phyloP scores from a whole-genome alignment of 352 stramenopile genomes.

The Globisporangium nunn region DNA sequence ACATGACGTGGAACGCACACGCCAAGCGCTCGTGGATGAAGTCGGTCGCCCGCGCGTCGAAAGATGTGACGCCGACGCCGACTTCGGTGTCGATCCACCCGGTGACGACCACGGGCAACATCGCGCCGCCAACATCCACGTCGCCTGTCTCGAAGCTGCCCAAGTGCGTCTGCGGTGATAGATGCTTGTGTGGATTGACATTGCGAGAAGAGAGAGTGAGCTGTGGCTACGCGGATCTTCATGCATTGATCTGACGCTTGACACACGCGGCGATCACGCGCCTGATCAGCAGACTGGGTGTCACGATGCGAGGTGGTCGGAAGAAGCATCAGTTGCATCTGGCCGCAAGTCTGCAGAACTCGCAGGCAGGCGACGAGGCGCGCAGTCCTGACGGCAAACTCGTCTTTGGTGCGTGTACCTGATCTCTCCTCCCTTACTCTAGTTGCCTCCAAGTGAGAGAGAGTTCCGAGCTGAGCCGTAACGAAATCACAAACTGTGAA shows the following conservation, averaged over 20 bases:
- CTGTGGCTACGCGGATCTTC: no score
- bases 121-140: constrained; percentile 4
- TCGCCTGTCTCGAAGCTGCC: constrained; percentile 25
- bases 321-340: constrained; percentile 44
- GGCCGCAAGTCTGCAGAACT: constrained; percentile 20
- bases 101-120: constrained; percentile 24
- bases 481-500: neutral
- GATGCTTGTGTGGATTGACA: no score
- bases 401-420: constrained; percentile 34
- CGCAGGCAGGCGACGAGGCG: constrained; percentile 17
- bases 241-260: neutral
- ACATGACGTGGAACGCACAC: constrained; percentile 40
- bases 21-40: constrained; percentile 70
- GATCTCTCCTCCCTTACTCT: neutral
- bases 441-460: no score
- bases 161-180: constrained; percentile 23
- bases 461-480: no score
- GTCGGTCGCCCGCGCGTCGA: constrained; percentile 29
- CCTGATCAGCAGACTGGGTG: neutral
- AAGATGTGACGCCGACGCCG: constrained; percentile 21
- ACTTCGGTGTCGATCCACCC: constrained; percentile 20
- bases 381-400: constrained; percentile 55
- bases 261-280: no score
- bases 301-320: constrained; percentile 24
- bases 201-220: no score